Evolutionary conservation across 2,329 filamentous ascomycete species (phyloP), one percentile per base, ranked within the genome.

Genomic region (Venturia pyrina): DNA sequence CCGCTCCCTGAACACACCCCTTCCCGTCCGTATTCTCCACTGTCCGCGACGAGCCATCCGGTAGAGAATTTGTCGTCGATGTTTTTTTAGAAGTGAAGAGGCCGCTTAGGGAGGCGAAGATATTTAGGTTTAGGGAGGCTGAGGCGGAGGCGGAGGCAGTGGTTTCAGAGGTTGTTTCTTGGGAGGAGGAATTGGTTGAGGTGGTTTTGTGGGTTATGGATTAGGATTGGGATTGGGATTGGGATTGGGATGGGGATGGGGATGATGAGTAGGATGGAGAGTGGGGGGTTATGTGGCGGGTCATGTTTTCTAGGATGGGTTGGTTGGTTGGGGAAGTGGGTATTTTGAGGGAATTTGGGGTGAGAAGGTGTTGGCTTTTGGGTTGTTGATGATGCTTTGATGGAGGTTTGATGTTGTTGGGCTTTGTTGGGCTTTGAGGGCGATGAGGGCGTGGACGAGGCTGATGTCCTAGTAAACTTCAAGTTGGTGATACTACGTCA

Each of bases 71-170:
- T 19, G 57, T 66, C 24, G 53, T 66, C 5, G 66, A 64, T 3
- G 41, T 66, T 10, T 21, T 64, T 19, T 63, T 62, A 32, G 43
- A 28, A 19, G 17, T n/a, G 48, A 65, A 67, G 11, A 53, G 46
- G 37, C 65, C 63, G 46, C 28, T 28, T 11, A 67, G 76, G 67
- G 75, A 75, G 40, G 72, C 77, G 50, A 74, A 76, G 19, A 77
- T 76, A 73, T 67, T 78, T 67, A 73, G 67, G 68, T 24, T 76
- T 53, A 67, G 32, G 32, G 43, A 28, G n/a, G 40, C 65, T 6
- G 66, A 60, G 5, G 64, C 59, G 1, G 50, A 34, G 24, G 50
- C 50, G n/a, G n/a, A n/a, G n/a, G n/a, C n/a, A n/a, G n/a, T n/a
- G n/a, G n/a, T n/a, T n/a, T n/a, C n/a, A n/a, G n/a, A n/a, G n/a